Conservation (phyloP, 805 yeast genomes). For the Metschnikowia amazonensis region DNA sequence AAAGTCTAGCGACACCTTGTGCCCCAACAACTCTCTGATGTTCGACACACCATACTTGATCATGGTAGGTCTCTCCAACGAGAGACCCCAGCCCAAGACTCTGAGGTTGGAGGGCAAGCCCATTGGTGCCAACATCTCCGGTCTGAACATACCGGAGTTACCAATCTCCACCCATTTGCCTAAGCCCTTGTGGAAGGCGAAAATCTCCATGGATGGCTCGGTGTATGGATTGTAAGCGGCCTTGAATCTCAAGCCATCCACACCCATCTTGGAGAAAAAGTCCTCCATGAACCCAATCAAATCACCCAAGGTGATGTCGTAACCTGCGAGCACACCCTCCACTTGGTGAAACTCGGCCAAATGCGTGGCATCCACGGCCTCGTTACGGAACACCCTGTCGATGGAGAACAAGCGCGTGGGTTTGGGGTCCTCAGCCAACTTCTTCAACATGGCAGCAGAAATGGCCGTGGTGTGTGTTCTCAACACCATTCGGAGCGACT, state of each 20-base stretch:
- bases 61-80: constrained; percentile 98
- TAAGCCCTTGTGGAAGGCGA: constrained; percentile 92
- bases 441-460: constrained; percentile 80
- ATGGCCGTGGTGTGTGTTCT: constrained; percentile 98
- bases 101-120: constrained; percentile 93
- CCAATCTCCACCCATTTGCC: constrained; percentile 99
- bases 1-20: constrained; percentile 91
- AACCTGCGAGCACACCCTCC: constrained; percentile 98
- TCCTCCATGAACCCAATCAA: constrained; percentile 97
- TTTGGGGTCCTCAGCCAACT: constrained; percentile 81
- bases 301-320: constrained; percentile 90
- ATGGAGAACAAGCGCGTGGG: constrained; percentile 92
- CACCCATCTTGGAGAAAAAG: constrained; percentile 97
- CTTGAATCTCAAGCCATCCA: constrained; percentile 88
- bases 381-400: constrained; percentile 98
- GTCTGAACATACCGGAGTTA: constrained; percentile 99
- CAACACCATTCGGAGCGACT: constrained; percentile 84
- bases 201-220: constrained; percentile 97
- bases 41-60: constrained; percentile 94
- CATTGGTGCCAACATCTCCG: constrained; percentile 98
- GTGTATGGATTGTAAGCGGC: constrained; percentile 99
- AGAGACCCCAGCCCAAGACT: constrained; percentile 96
- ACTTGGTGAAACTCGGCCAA: constrained; percentile 99
- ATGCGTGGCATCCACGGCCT: constrained; percentile 99
- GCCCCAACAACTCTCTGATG: constrained; percentile 95